Percentiles rank a stretch among this genome's conserved stretches.
These are phyloP conservation scores for Globisporangium apiculatum DNA, from an alignment of 352 stramenopile genomes.

Conservation along the genomic window DNA sequence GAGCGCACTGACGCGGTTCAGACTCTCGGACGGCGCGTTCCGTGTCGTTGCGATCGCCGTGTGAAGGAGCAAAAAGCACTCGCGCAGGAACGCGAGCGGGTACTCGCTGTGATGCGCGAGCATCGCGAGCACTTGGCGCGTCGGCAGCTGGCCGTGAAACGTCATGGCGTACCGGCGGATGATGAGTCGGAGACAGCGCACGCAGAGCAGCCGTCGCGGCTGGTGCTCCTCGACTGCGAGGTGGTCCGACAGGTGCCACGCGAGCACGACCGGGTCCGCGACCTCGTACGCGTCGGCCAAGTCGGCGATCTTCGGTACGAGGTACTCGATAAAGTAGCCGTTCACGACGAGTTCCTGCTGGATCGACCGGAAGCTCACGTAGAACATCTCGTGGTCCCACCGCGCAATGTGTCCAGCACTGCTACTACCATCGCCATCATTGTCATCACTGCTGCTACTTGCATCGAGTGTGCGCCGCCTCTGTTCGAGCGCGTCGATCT, in stretches of 20 bases:
- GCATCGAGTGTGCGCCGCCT: constrained; percentile 4
- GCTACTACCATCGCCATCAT: not conserved
- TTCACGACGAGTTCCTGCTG: constrained; percentile 72
- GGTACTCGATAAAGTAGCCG: constrained; percentile 69
- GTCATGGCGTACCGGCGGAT: constrained; percentile 75
- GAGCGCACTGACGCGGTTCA: constrained; percentile 44
- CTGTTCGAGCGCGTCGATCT: constrained; percentile 51
- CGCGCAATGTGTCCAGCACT: constrained; percentile 19
- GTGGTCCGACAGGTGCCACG: constrained; percentile 76
- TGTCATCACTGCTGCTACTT: constrained; percentile 10
- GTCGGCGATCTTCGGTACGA: constrained; percentile 65
- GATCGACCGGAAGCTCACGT: constrained; percentile 68
- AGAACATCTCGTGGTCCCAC: constrained; percentile 82
- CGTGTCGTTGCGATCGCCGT: constrained; percentile 64
- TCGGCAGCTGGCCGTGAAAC: constrained; percentile 71
- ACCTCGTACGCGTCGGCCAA: constrained; percentile 64
- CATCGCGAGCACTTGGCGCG: constrained; percentile 43
- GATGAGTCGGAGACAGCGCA: constrained; percentile 60
- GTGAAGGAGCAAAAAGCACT: constrained; percentile 72
- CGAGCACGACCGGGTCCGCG: constrained; percentile 58
- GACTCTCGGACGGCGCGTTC: constrained; percentile 51
- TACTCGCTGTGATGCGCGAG: constrained; percentile 43
- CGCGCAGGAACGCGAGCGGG: constrained; percentile 49
- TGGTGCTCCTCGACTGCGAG: constrained; percentile 55
- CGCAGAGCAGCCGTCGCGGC: constrained; percentile 47